phyloP scores from a whole-genome alignment of 495 filamentous ascomycete species.

The Penicillium bialowiezense region DNA sequence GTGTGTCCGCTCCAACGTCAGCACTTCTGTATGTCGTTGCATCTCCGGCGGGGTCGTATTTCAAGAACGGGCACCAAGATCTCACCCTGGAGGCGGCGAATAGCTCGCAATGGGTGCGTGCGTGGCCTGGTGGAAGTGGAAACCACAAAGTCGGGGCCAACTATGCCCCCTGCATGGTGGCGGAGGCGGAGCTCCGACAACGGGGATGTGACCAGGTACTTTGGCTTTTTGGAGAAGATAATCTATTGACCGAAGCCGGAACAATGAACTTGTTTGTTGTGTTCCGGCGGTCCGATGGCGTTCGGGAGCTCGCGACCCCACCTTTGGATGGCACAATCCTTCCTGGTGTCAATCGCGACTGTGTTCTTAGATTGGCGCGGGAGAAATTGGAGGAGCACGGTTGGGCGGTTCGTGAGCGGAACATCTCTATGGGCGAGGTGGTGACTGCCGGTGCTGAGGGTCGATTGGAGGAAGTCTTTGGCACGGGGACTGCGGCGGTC shows the following conservation, averaged over 20 bases:
- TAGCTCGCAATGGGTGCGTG: too few relatives aligned
- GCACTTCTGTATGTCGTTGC: slow-evolving; percentile 75
- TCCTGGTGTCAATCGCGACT: slow-evolving; percentile 77
- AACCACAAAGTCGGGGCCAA: slow-evolving; percentile 27
- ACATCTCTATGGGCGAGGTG: slow-evolving; percentile 75
- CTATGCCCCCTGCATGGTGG: slow-evolving; percentile 24
- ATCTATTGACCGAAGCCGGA: slow-evolving; percentile 80
- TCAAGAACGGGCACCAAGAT: too few relatives aligned
- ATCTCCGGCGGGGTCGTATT: too few relatives aligned
- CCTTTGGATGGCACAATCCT: slow-evolving; percentile 85
- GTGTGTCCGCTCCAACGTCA: slow-evolving; percentile 68
- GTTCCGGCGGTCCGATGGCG: slow-evolving; percentile 56
- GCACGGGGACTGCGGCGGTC: slow-evolving; percentile 80
- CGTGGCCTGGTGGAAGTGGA: slow-evolving; percentile 27
- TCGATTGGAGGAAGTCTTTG: slow-evolving; percentile 76
- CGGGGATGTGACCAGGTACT: slow-evolving; percentile 26
- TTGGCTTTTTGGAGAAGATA: slow-evolving; percentile 54
- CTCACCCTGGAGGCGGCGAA: too few relatives aligned
- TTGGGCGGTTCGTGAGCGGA: slow-evolving; percentile 64
- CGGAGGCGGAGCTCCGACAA: slow-evolving; percentile 7
- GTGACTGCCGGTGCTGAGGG: slow-evolving; percentile 68
- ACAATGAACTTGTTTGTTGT: slow-evolving; percentile 85
- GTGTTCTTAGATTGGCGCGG: slow-evolving; percentile 67
- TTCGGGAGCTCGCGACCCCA: slow-evolving; percentile 73
- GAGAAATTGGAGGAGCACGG: slow-evolving; percentile 63